Evolutionary conservation across 2,329 filamentous ascomycete species (phyloP).

Genomic region (Ceratocystis eucalypticola): DNA sequence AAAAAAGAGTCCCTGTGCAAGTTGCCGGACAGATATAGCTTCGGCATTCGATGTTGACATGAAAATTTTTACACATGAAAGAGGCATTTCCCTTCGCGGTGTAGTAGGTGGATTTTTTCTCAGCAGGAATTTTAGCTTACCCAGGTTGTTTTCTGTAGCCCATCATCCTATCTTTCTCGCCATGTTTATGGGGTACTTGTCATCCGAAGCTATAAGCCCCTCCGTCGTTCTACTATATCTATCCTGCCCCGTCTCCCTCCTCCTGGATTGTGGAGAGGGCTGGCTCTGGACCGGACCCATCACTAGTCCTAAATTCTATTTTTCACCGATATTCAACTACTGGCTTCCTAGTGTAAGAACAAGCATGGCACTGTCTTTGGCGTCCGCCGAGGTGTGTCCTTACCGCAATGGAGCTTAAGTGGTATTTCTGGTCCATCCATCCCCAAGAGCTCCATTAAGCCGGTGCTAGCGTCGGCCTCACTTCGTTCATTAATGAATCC

Average conservation of each 20-base stretch:
- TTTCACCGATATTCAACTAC: background rate
- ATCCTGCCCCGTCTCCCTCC: background rate
- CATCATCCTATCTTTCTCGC: background rate
- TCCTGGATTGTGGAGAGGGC: background rate
- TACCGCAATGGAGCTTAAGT: background rate
- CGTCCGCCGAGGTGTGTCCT: background rate
- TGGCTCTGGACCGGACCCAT: background rate
- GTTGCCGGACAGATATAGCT: too few species aligned
- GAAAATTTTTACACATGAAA: too few species aligned
- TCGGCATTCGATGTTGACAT: too few species aligned
- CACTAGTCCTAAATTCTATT: background rate
- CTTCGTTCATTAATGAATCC: background rate
- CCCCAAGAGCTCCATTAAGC: background rate
- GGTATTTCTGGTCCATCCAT: background rate
- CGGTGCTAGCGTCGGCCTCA: constrained; percentile 6
- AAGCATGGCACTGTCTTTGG: background rate
- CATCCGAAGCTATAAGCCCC: background rate
- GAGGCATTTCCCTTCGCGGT: too few species aligned
- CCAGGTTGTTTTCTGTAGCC: too few species aligned
- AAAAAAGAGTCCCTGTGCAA: too few species aligned
- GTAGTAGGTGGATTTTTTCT: too few species aligned
- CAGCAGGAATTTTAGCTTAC: too few species aligned
- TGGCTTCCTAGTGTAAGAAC: background rate
- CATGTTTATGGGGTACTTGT: background rate
- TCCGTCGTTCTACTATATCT: background rate